phyloP scores from a whole-genome alignment of 1,284 basidiomycete genomes.

The Ganoderma meredithae region DNA sequence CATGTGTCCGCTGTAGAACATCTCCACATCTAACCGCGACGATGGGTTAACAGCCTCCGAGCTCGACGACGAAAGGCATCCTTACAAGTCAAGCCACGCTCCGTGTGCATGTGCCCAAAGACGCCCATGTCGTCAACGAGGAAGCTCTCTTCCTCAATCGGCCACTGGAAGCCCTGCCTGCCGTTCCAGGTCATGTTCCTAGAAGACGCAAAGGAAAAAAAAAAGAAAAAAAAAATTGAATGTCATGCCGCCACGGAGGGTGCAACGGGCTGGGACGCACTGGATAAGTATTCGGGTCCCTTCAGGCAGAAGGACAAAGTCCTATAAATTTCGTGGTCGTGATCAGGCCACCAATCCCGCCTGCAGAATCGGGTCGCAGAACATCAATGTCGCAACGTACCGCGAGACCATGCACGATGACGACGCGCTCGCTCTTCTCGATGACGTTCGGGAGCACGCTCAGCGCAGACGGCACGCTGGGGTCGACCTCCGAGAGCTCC shows the following conservation, averaged over 20 bases:
- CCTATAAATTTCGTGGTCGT: slow-evolving; percentile 22
- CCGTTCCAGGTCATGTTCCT: slow-evolving; percentile 51
- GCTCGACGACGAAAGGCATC: background rate
- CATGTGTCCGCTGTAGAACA: slow-evolving; percentile 5
- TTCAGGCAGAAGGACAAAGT: slow-evolving; percentile 62
- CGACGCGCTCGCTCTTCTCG: slow-evolving; percentile 48
- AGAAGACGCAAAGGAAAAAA: background rate
- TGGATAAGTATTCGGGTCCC: slow-evolving; percentile 66
- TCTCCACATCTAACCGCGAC: background rate
- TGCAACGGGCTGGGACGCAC: slow-evolving; percentile 39
- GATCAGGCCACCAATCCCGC: background rate
- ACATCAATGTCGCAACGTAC: slow-evolving; percentile 15
- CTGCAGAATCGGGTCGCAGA: background rate
- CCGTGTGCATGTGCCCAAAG: slow-evolving; percentile 46
- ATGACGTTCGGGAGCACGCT: slow-evolving; percentile 50
- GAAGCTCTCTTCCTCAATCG: slow-evolving; percentile 47
- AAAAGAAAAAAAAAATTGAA: no score
- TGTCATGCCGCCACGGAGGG: background rate
- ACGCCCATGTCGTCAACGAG: slow-evolving; percentile 45
- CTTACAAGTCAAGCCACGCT: slow-evolving; percentile 42
- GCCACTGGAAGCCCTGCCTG: slow-evolving; percentile 49
- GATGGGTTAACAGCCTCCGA: background rate
- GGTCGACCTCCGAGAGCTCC: slow-evolving; percentile 39
- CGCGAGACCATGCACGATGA: slow-evolving; percentile 43
- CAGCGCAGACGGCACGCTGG: slow-evolving; percentile 46